These are phyloP conservation scores for Leucocoprinus leucothites DNA, from an alignment of 768 basidiomycete species.

Conservation along the genomic window DNA sequence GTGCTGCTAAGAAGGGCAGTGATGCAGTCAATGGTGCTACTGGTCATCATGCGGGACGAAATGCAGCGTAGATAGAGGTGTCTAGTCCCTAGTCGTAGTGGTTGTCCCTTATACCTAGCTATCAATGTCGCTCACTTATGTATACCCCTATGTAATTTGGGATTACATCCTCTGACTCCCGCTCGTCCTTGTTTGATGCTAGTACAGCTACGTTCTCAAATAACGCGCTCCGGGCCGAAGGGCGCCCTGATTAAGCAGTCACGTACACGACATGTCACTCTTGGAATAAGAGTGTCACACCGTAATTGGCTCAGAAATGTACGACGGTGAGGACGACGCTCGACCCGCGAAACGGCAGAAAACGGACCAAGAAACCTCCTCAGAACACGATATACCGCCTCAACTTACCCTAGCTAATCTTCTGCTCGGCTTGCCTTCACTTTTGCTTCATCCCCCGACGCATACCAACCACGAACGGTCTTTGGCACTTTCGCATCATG, in stretches of 20 bases:
- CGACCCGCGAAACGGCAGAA: slow-evolving; percentile 9
- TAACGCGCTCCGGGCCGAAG: too few species aligned
- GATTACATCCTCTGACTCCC: too few species aligned
- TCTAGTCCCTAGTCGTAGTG: too few species aligned
- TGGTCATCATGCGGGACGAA: too few species aligned
- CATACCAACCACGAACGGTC: slow-evolving; percentile 54
- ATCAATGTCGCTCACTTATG: too few species aligned
- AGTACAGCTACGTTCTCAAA: too few species aligned
- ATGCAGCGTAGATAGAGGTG: too few species aligned
- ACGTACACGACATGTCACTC: slow-evolving; percentile 4
- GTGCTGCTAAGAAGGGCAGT: too few species aligned
- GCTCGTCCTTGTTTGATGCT: too few species aligned
- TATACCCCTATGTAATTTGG: too few species aligned
- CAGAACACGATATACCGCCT: neutral
- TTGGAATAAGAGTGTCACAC: neutral
- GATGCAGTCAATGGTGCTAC: too few species aligned
- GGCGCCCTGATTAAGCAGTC: neutral
- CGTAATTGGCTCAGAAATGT: neutral
- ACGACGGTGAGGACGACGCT: neutral
- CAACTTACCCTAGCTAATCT: slow-evolving; percentile 40
- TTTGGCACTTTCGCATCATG: slow-evolving; percentile 50
- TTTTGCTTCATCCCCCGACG: slow-evolving; percentile 64
- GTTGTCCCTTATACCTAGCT: too few species aligned
- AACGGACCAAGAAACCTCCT: neutral
- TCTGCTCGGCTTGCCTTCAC: slow-evolving; percentile 56